Evolutionary conservation across 2,329 filamentous ascomycete genomes (phyloP).

Genomic region (Exophiala phaeomuriformis): DNA sequence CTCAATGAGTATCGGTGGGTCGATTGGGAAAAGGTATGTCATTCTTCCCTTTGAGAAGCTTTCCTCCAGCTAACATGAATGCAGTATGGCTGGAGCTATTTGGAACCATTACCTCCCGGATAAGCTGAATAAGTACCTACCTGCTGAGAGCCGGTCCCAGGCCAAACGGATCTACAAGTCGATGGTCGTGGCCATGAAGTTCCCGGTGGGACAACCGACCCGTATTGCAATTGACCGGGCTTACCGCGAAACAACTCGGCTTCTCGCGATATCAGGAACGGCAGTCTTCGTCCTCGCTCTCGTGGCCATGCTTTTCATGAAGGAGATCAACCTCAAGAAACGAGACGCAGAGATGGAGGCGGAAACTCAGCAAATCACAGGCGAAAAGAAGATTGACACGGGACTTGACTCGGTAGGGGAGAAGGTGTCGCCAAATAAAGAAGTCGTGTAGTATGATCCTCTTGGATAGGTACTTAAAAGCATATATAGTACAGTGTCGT

Average conservation of each 20-base stretch:
- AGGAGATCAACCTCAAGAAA: neutral
- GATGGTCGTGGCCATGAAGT: neutral
- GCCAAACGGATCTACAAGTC: neutral
- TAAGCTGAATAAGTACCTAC: slow-evolving; percentile 17
- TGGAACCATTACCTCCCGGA: neutral
- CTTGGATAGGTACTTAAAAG: no score
- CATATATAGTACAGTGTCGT: no score
- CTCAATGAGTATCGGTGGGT: neutral
- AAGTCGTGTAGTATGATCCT: no score
- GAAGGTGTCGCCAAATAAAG: no score
- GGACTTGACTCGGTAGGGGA: no score
- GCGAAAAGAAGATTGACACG: no score
- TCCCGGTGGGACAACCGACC: slow-evolving; percentile 34
- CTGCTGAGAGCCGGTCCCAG: slow-evolving; percentile 23
- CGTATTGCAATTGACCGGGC: slow-evolving; percentile 39
- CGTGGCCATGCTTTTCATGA: neutral
- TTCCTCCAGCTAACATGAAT: neutral
- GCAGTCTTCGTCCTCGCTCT: neutral
- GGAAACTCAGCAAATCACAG: neutral
- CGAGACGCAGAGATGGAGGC: neutral
- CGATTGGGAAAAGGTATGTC: neutral
- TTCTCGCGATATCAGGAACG: slow-evolving; percentile 43
- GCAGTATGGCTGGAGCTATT: neutral
- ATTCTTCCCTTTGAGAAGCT: neutral
- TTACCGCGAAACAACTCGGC: slow-evolving; percentile 40